Conservation (phyloP, 345 rosid genomes). For the Fremontodendron californicum region DNA sequence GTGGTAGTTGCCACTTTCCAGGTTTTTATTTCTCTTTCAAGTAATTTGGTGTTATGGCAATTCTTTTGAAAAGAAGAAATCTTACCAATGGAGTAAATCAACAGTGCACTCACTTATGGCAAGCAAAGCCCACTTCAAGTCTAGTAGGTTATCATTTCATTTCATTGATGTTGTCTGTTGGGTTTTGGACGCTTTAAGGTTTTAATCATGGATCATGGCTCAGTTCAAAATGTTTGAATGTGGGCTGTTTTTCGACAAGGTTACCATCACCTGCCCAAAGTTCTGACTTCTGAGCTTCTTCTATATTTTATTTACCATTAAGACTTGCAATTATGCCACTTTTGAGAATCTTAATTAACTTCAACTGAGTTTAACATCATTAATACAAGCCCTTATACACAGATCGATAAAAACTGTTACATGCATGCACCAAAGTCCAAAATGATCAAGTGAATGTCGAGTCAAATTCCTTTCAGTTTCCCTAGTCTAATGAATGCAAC, state of each 20-base stretch:
- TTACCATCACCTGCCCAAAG: no score
- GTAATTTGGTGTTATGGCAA: not conserved
- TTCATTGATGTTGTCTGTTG: not conserved
- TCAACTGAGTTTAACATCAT: no score
- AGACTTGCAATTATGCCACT: no score
- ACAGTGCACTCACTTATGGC: not conserved
- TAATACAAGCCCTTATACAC: not conserved
- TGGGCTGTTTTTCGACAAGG: no score
- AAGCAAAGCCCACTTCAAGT: not conserved
- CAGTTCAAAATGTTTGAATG: not conserved
- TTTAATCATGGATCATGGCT: not conserved
- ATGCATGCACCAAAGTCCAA: not conserved
- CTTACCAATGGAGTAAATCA: no score
- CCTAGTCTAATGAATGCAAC: not conserved
- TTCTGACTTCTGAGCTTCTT: no score
- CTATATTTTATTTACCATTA: no score
- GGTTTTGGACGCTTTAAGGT: not conserved
- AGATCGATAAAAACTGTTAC: not conserved
- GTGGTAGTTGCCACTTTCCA: not conserved
- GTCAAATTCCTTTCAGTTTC: not conserved
- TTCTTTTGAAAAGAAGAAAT: no score
- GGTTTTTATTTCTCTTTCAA: not conserved
- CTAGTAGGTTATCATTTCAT: not conserved
- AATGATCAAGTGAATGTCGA: not conserved
- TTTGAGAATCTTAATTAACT: no score